Base-by-base conservation (phyloP, 495 filamentous ascomycete species). In the Podospora pseudopauciseta region DNA sequence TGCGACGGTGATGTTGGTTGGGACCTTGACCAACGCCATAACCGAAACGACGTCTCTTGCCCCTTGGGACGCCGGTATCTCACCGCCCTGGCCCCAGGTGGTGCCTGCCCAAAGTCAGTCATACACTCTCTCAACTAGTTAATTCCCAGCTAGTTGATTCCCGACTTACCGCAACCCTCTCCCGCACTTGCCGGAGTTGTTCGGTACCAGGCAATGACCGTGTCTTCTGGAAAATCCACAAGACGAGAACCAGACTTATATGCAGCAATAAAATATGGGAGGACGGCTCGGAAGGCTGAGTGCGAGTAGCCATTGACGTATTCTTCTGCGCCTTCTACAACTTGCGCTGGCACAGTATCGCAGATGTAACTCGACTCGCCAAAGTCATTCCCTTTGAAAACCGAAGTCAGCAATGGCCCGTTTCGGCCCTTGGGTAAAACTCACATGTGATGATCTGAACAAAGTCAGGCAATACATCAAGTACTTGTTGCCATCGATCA, bases 351-450 rank as follows among this genome's bases (percentile, higher is more conserved):
- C 39, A 82, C 74, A 44, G 88, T 80, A 4, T 85, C 86, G 39
- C 87, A 88, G 67, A 93, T 88, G 70, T 93, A 92, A 79, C 90
- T 90, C 7, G 87, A 86, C 76, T 93, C 91, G 58, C 90, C 90
- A 66, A 85, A 92, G 75, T 93, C 90, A 67, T 93, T 92, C 90
- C 91, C 92, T 75, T 77, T 18, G 23, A 20, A 58, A 20, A 7
- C 19, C 4, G 6, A 20, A 27, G 6, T 58, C 18, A 27, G 23
- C 23, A 5, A 58, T 20, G 19, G n/a, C 6, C 56, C 11, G 18
- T 58, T 13, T 26, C 56, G 13, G 23, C 3, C 5, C 6, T 23
- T 55, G 2, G 60, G 15, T 11, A 13, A 3, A 54, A 54, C 73
- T 34, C 68, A 77, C 76, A 78, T 19, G 76, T 81, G 54, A 83